Evolutionary conservation across 1,284 basidiomycete genomes (phyloP).

Genomic region (Rhizoctonia solani): DNA sequence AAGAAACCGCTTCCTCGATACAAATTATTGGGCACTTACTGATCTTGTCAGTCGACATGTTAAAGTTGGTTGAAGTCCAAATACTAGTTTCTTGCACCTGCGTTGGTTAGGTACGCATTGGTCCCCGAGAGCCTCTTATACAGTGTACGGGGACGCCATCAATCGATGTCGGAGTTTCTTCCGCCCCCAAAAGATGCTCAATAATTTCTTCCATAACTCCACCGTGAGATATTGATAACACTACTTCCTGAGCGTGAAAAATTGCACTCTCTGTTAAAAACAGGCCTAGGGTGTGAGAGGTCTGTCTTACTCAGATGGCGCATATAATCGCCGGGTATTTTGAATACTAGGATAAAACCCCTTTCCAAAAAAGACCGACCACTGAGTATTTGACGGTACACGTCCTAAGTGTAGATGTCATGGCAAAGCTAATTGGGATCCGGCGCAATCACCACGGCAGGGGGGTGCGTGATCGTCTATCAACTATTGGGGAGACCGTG

Average conservation of each 20-base stretch:
- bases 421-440: too few relatives aligned
- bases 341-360: too few relatives aligned
- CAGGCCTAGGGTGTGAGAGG: too few relatives aligned
- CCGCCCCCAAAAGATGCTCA: background rate
- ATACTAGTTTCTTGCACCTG: conserved; percentile 1
- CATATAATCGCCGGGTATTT: too few relatives aligned
- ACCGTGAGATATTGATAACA: conserved; percentile 23
- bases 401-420: too few relatives aligned
- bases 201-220: background rate
- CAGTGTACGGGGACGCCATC: background rate
- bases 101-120: background rate
- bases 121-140: background rate
- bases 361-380: too few relatives aligned
- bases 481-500: conserved; percentile 10
- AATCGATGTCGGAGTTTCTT: conserved; percentile 31
- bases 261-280: background rate
- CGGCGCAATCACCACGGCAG: too few relatives aligned
- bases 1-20: too few relatives aligned
- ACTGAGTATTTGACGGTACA: too few relatives aligned
- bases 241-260: background rate
- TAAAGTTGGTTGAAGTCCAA: background rate
- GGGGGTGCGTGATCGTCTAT: background rate
- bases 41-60: conserved; percentile 22
- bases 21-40: too few relatives aligned
- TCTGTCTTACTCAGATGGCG: too few relatives aligned